Conservation (phyloP, 164 flowering plant genomes). For the Magnolia officinalis region DNA sequence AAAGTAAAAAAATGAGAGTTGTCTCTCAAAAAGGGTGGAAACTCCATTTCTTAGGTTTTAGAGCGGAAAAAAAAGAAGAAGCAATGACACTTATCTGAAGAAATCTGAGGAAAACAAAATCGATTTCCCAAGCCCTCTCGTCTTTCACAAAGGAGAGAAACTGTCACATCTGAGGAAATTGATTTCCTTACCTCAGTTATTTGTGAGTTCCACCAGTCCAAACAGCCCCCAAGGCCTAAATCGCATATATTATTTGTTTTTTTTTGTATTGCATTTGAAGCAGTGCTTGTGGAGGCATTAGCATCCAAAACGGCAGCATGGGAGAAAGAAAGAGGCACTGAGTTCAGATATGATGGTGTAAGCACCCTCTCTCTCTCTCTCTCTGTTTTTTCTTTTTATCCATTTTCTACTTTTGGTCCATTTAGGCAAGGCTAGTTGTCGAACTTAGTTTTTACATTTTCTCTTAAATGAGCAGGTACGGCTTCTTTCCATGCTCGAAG, state of each 20-base stretch:
- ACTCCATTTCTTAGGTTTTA: too few species aligned
- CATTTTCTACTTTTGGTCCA: not conserved
- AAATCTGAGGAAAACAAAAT: too few species aligned
- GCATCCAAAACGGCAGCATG: slow-evolving; percentile 43
- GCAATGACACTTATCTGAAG: too few species aligned
- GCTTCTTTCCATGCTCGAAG: slow-evolving; percentile 88
- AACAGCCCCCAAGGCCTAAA: not conserved
- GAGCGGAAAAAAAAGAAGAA: too few species aligned
- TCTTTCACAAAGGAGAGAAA: too few species aligned
- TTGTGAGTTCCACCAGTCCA: too few species aligned
- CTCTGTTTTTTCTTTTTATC: not conserved
- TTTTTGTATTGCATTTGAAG: slow-evolving; percentile 13
- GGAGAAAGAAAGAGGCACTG: slow-evolving; percentile 57
- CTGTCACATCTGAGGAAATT: too few species aligned
- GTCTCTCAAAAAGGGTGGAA: too few species aligned
- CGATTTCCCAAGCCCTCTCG: too few species aligned
- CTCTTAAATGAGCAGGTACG: slow-evolving; percentile 41
- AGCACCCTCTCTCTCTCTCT: slow-evolving; percentile 14
- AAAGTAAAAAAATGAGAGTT: too few species aligned
- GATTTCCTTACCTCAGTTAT: too few species aligned
- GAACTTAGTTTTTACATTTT: not conserved
- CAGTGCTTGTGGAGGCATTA: slow-evolving; percentile 65
- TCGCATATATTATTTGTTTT: slow-evolving; percentile 4
- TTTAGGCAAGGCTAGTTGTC: not conserved
- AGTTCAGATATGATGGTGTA: slow-evolving; percentile 70